Percentiles rank a stretch among this genome's conserved stretches.
phyloP scores from a whole-genome alignment of 108 stramenopile species.

The Asterionellopsis glacialis region DNA sequence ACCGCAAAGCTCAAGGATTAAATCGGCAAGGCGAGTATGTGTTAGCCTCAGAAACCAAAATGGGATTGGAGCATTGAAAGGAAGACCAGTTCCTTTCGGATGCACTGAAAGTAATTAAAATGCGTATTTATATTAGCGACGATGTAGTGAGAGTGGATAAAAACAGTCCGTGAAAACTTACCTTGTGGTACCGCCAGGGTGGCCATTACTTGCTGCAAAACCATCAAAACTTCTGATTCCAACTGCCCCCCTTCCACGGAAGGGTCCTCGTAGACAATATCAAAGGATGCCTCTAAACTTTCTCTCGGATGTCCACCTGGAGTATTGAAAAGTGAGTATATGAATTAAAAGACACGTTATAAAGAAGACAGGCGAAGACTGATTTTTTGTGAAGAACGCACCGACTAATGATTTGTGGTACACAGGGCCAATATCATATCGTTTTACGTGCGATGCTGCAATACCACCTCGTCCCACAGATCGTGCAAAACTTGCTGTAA shows the following conservation, averaged over 20 bases:
- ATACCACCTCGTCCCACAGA: constrained; percentile 64
- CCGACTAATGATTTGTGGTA: constrained; percentile 60
- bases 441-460: constrained; percentile 57
- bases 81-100: neutral
- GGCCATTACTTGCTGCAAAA: constrained; percentile 50
- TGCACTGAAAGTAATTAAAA: neutral
- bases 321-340: too few species aligned
- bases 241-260: constrained; percentile 30
- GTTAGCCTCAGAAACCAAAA: constrained; percentile 67
- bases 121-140: neutral
- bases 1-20: constrained; percentile 72
- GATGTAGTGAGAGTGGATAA: neutral
- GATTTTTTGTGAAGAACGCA: too few species aligned
- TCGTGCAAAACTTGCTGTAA: constrained; percentile 67
- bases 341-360: too few species aligned
- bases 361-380: too few species aligned
- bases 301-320: constrained; percentile 68
- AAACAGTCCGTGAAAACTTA: neutral
- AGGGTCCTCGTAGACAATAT: constrained; percentile 62
- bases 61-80: constrained; percentile 29
- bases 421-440: constrained; percentile 62
- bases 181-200: constrained; percentile 20
- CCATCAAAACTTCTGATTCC: constrained; percentile 60
- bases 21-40: constrained; percentile 58
- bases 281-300: constrained; percentile 75